These are phyloP conservation scores for Hibiscus tridactylites DNA, from an alignment of 345 rosid species.

Conservation along the genomic window DNA sequence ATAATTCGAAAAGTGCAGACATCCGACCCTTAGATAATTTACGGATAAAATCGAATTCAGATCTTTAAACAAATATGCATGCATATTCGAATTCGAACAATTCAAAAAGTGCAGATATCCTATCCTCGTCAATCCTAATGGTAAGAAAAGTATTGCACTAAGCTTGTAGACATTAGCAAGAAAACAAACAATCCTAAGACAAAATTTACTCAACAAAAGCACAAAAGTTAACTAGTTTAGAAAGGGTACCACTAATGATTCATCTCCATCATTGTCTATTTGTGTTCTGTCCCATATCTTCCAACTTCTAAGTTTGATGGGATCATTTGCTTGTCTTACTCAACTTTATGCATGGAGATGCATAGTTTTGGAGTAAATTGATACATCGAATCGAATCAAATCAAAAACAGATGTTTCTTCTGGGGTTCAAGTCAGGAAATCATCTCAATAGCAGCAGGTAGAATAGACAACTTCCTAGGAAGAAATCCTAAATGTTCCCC, in stretches of 20 bases:
- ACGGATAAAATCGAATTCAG: too few relatives aligned
- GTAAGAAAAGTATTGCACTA: too few relatives aligned
- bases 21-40: too few relatives aligned
- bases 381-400: background rate
- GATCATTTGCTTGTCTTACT: background rate
- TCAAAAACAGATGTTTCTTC: background rate
- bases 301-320: background rate
- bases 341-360: background rate
- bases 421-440: conserved; percentile 36
- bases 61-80: too few relatives aligned
- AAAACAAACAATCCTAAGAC: background rate
- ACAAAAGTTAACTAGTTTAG: background rate
- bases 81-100: too few relatives aligned
- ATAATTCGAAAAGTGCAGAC: too few relatives aligned
- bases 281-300: background rate
- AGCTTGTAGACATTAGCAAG: background rate
- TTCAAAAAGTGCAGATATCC: too few relatives aligned
- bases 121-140: too few relatives aligned
- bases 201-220: background rate
- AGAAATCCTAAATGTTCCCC: conserved; percentile 89
- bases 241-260: background rate
- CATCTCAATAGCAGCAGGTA: conserved; percentile 74
- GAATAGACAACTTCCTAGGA: conserved; percentile 61
- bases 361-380: background rate
- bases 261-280: background rate